Evolutionary conservation across 495 filamentous ascomycete genomes (phyloP), one percentile per base, ranked within the genome.

Genomic region (Lentithecium fluviatile): DNA sequence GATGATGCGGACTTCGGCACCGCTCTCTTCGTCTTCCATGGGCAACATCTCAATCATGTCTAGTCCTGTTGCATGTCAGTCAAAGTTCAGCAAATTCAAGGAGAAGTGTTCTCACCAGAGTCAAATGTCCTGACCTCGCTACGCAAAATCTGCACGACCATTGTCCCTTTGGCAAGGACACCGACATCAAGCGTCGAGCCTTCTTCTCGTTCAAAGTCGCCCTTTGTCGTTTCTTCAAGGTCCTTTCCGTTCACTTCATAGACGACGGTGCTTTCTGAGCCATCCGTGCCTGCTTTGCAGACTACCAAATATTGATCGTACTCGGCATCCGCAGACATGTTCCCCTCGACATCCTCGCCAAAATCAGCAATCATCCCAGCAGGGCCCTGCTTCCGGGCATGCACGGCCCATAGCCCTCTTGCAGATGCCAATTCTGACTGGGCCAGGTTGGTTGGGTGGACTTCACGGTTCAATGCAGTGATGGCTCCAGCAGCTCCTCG

Each of bases 101-200:
- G 0, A 42, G 21, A 24, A 32, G 36, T 12, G 34, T 20, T 76
- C 85, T 80, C 76, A 95, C 90, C 86, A 71, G 83, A 85, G 70
- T 97, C 91, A 68, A 95, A 97, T 56, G 84, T 89, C 45, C 91
- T 80, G 13, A 98, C 83, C 65, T 97, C 91, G 26, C 83, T 88
- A 60, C 83, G 86, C 36, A 95, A 77, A 15, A 96, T 84, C 69
- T 97, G 94, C 13, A 97, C 83, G 46, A 97, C 83, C 49, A 89
- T 83, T 57, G 79, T 88, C 34, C 84, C 84, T 47, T 80, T 81
- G 8, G 87, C 88, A 60, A 97, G 80, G 6, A 84, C 84, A 29
- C 88, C 88, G 25, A 91, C 85, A 58, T 95, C 87, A 54, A 97
- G 77, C 0, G 92, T 95, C 37, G 83, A 79, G 36, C 90, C 91